These are phyloP conservation scores for Leishmania amazonensis DNA, from an alignment of 208 protist species.

Conservation along the genomic window DNA sequence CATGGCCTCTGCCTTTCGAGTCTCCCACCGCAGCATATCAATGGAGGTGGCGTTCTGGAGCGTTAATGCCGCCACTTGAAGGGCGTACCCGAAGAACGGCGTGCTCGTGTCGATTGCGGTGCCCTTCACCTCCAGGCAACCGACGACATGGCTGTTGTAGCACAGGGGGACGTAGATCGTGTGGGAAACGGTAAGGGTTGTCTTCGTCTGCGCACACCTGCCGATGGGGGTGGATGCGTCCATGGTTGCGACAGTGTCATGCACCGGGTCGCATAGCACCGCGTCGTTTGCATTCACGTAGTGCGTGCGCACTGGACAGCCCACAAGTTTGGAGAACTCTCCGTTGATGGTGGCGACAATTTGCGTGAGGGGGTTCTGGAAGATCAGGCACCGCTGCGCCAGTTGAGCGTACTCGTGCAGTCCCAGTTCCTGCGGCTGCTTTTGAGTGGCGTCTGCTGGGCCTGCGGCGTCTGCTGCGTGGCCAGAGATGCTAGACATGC, in stretches of 20 bases:
- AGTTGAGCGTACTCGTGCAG: conserved; percentile 11
- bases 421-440: not conserved
- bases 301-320: conserved; percentile 33
- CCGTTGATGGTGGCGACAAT: conserved; percentile 36
- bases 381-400: conserved; percentile 23
- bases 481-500: not conserved
- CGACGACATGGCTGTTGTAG: conserved; percentile 33
- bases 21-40: conserved; percentile 34
- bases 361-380: conserved; percentile 16
- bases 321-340: conserved; percentile 27
- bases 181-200: conserved; percentile 22
- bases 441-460: not conserved
- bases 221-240: conserved; percentile 44
- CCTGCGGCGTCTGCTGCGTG: not conserved
- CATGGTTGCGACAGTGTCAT: conserved; percentile 32
- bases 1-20: conserved; percentile 68
- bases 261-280: conserved; percentile 47
- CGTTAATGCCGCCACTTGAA: conserved; percentile 19
- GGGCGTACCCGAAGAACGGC: not conserved
- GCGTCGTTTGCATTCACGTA: conserved; percentile 35
- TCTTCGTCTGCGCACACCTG: conserved; percentile 23
- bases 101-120: not conserved
- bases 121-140: conserved; percentile 43
- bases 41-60: conserved; percentile 31
- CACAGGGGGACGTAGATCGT: conserved; percentile 50